phyloP scores from a whole-genome alignment of 371 early-diverging fungal genomes.

The Mortierella sp. region DNA sequence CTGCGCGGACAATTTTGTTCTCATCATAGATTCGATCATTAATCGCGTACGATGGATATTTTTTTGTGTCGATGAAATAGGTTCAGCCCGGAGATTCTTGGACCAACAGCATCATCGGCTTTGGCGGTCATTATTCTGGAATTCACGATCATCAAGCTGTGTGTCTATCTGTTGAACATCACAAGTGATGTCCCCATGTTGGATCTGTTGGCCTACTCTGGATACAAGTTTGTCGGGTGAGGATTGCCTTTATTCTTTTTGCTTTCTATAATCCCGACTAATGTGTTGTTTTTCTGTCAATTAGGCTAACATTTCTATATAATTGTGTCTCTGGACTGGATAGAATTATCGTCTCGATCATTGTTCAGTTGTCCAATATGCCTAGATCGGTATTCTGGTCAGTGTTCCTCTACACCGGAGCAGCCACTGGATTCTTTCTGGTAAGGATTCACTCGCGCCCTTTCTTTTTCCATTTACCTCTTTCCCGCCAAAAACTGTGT shows the following conservation, averaged over 20 bases:
- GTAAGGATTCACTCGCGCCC: conserved; percentile 51
- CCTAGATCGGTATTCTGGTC: conserved; percentile 71
- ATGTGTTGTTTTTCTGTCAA: conserved; percentile 6
- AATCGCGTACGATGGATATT: background rate
- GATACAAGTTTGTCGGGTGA: conserved; percentile 97
- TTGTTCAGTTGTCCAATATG: conserved; percentile 62
- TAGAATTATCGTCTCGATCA: conserved; percentile 73
- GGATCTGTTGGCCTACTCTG: conserved; percentile 92
- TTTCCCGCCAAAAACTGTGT: background rate
- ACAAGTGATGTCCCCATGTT: conserved; percentile 87
- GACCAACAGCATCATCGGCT: conserved; percentile 89
- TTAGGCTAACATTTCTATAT: conserved; percentile 11
- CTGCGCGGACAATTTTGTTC: background rate
- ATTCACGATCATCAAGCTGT: conserved; percentile 84
- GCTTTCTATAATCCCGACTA: background rate
- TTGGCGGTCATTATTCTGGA: conserved; percentile 87
- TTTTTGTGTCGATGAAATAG: conserved; percentile 49
- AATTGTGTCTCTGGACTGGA: background rate
- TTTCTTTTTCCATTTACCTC: background rate
- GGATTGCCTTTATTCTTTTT: conserved; percentile 6
- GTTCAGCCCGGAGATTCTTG: conserved; percentile 94
- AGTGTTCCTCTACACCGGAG: conserved; percentile 80
- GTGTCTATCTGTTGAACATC: conserved; percentile 92
- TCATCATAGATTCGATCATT: background rate
- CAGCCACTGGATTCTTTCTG: conserved; percentile 90